Conservation (phyloP, 805 yeast genomes). For the Cyberlindnera suaveolens region DNA sequence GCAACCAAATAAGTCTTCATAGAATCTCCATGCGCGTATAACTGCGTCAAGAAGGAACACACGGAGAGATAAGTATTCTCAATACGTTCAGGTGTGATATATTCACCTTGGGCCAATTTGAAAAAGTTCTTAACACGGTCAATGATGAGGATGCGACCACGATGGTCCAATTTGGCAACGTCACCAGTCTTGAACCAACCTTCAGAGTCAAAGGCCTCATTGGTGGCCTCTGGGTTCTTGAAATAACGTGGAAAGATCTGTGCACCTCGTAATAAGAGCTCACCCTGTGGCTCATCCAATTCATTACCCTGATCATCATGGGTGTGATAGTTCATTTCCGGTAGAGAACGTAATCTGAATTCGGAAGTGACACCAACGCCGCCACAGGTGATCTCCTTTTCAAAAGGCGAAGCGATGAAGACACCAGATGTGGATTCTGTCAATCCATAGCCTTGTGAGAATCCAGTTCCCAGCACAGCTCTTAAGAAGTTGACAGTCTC, state of each 20-base stretch:
- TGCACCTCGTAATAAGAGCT: slow-evolving; percentile 51
- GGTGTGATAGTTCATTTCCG: slow-evolving; percentile 37
- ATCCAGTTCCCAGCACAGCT: slow-evolving; percentile 38
- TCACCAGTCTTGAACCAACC: slow-evolving; percentile 62
- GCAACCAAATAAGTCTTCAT: slow-evolving; percentile 46
- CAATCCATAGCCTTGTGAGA: slow-evolving; percentile 53
- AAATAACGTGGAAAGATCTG: slow-evolving; percentile 47
- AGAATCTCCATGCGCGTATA: slow-evolving; percentile 62
- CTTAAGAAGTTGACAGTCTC: slow-evolving; percentile 48
- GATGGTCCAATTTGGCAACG: slow-evolving; percentile 32
- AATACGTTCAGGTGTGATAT: slow-evolving; percentile 60
- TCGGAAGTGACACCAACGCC: slow-evolving; percentile 47
- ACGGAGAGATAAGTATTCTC: slow-evolving; percentile 50
- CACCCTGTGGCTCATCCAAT: slow-evolving; percentile 36
- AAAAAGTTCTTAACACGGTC: slow-evolving; percentile 65
- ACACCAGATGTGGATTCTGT: slow-evolving; percentile 62
- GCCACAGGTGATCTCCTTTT: slow-evolving; percentile 34
- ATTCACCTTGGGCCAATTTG: slow-evolving; percentile 52
- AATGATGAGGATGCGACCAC: slow-evolving; percentile 38
- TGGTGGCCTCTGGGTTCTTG: slow-evolving; percentile 43
- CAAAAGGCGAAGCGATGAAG: slow-evolving; percentile 32
- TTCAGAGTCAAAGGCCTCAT: slow-evolving; percentile 35
- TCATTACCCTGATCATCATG: slow-evolving; percentile 24
- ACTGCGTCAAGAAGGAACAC: slow-evolving; percentile 43
- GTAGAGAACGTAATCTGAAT: slow-evolving; percentile 47